phyloP scores from a whole-genome alignment of 2,329 filamentous ascomycete species.

The Aspergillus latus region DNA sequence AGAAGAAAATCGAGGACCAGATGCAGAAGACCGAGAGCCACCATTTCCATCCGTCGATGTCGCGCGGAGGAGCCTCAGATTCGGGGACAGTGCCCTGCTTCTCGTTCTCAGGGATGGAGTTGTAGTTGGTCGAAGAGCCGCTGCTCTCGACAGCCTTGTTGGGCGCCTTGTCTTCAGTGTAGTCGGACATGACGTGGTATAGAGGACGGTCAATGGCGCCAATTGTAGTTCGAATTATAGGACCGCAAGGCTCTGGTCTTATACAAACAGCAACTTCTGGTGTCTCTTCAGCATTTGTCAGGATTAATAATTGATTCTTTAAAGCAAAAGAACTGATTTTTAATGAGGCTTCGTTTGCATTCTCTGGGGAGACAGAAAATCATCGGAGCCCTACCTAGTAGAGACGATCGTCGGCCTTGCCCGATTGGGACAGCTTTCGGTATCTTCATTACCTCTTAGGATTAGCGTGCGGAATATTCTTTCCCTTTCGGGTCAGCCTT shows the following conservation, averaged over 20 bases:
- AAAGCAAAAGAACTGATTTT: background rate
- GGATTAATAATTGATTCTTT: background rate
- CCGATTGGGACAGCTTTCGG: background rate
- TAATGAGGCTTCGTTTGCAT: background rate
- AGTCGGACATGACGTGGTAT: background rate
- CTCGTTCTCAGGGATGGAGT: background rate
- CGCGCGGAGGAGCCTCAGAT: background rate
- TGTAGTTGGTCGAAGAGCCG: background rate
- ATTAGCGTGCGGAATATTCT: background rate
- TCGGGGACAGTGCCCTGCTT: background rate
- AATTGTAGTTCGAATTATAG: too few relatives aligned
- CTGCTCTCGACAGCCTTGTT: background rate
- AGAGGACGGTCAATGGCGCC: background rate
- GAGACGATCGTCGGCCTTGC: background rate
- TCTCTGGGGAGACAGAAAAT: background rate
- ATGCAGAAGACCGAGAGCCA: background rate
- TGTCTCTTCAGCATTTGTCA: background rate
- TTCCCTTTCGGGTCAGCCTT: background rate
- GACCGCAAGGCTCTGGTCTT: background rate
- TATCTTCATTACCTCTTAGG: background rate
- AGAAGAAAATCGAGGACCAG: conserved; percentile 9
- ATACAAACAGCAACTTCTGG: background rate
- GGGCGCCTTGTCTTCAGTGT: background rate
- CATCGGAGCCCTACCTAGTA: background rate
- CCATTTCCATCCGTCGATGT: conserved; percentile 1